Conservation (phyloP, 768 basidiomycete genomes). For the Phaffia australis region DNA sequence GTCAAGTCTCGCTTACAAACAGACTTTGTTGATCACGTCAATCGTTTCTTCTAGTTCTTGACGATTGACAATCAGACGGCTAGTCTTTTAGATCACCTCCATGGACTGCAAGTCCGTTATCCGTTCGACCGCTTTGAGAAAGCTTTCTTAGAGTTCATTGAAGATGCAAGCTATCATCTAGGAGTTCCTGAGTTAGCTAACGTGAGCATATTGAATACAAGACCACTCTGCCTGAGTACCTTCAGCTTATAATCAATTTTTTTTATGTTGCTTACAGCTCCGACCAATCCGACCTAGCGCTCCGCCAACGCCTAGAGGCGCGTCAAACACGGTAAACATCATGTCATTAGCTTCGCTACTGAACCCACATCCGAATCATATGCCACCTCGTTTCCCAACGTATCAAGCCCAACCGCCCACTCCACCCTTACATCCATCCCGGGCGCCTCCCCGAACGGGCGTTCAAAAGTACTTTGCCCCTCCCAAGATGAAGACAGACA, state of each 20-base stretch:
- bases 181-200: slow-evolving; percentile 12
- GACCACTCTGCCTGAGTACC: background rate
- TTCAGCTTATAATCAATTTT: background rate
- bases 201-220: background rate
- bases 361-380: background rate
- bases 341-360: slow-evolving; percentile 7
- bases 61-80: slow-evolving; percentile 12
- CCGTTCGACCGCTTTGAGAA: slow-evolving; percentile 4
- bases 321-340: background rate
- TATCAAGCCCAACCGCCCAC: slow-evolving; percentile 10
- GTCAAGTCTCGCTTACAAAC: background rate
- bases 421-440: background rate
- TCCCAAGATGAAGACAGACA: background rate
- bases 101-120: slow-evolving; percentile 2
- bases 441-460: background rate
- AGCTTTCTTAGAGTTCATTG: slow-evolving; percentile 12
- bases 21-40: background rate
- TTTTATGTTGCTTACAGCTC: background rate
- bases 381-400: background rate
- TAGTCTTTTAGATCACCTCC: slow-evolving; percentile 5
- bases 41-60: slow-evolving; percentile 8
- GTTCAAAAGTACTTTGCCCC: slow-evolving; percentile 11
- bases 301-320: background rate
- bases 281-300: background rate
- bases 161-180: background rate